A percentile compares a stretch with the other conserved stretches of the same genome.
Conservation (phyloP, 1,139 yeast species). For the Kodamaea anthophila region DNA sequence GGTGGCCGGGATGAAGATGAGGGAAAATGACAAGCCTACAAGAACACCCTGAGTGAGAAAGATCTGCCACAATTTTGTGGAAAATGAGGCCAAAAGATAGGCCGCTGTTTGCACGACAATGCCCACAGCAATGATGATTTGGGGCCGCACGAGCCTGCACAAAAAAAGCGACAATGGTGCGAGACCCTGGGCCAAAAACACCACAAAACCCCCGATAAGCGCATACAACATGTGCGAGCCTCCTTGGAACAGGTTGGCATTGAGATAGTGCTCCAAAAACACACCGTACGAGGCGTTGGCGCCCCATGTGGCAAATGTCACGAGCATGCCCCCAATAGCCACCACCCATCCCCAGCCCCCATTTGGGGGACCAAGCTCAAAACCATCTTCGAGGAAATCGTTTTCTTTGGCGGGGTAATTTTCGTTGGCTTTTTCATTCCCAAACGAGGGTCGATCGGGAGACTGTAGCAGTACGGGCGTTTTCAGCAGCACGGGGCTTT, state of each 20-base stretch:
- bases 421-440: too few species aligned
- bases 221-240: constrained; percentile 60
- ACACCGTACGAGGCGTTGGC: constrained; percentile 67
- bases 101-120: constrained; percentile 48
- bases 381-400: constrained; percentile 8
- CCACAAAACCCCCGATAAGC: constrained; percentile 60
- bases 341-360: constrained; percentile 71
- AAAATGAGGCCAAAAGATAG: constrained; percentile 58
- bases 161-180: constrained; percentile 46
- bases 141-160: constrained; percentile 28
- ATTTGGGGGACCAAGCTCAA: constrained; percentile 45
- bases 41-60: constrained; percentile 64
- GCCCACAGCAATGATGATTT: constrained; percentile 41
- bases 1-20: constrained; percentile 56
- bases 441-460: too few species aligned
- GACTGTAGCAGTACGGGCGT: too few species aligned
- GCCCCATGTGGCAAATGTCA: constrained; percentile 65
- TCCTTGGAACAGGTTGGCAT: constrained; percentile 42
- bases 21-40: constrained; percentile 55
- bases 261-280: constrained; percentile 51
- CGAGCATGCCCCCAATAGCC: constrained; percentile 45
- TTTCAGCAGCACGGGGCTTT: too few species aligned
- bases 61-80: constrained; percentile 58
- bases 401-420: too few species aligned
- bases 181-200: constrained; percentile 50